phyloP scores from a whole-genome alignment of 2,329 filamentous ascomycete genomes.

The Whalleya microplaca region DNA sequence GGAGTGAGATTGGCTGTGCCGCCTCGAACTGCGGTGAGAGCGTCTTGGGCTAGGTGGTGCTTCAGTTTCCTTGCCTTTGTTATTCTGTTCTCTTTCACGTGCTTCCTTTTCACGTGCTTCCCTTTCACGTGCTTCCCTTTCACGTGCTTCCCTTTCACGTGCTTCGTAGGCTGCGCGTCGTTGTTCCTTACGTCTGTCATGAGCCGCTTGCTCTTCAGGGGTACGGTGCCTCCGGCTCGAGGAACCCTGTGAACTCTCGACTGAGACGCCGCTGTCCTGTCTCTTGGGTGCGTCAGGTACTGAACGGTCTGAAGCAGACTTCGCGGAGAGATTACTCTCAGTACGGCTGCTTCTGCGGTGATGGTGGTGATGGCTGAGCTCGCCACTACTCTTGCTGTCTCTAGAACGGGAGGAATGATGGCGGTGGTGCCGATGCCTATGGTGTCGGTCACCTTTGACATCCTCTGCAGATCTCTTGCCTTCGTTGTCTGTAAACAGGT shows the following conservation, averaged over 20 bases:
- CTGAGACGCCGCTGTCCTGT: constrained; percentile 51
- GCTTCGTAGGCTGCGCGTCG: constrained; percentile 42
- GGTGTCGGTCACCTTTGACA: constrained; percentile 36
- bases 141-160: constrained; percentile 35
- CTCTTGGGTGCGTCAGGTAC: constrained; percentile 46
- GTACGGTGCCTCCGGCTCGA: constrained; percentile 44
- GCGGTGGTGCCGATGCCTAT: constrained; percentile 36
- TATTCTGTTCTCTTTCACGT: constrained; percentile 36
- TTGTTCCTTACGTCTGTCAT: constrained; percentile 55
- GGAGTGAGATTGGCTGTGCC: constrained; percentile 45
- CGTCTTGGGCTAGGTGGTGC: constrained; percentile 24
- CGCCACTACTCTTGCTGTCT: constrained; percentile 27
- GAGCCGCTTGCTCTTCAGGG: constrained; percentile 53
- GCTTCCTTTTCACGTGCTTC: constrained; percentile 36
- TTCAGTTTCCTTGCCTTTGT: constrained; percentile 42
- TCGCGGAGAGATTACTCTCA: constrained; percentile 29
- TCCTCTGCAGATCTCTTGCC: constrained; percentile 41
- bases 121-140: constrained; percentile 36
- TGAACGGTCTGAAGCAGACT: constrained; percentile 35
- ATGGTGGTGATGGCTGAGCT: constrained; percentile 41
- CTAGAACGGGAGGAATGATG: constrained; percentile 34
- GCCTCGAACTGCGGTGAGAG: constrained; percentile 46
- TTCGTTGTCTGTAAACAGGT: constrained; percentile 59
- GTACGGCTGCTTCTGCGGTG: constrained; percentile 36
- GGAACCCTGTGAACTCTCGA: constrained; percentile 42